Evolutionary conservation across 192 early-diverging fungal genomes (phyloP), one percentile per base, ranked within the genome.

Genomic region (Coemansia sp.): DNA sequence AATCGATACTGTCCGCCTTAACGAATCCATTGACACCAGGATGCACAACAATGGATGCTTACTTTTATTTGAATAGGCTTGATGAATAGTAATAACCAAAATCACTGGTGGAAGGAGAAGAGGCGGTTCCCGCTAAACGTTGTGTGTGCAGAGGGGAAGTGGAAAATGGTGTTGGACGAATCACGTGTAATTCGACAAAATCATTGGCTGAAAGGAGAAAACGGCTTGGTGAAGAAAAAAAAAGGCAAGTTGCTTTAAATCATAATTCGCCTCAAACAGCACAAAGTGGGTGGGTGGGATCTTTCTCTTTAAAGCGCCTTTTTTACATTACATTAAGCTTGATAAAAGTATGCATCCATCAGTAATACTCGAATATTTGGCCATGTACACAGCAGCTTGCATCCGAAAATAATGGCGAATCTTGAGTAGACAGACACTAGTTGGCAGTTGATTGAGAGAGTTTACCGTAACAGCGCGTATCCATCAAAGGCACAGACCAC

Each of bases 281-380:
- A 57, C 48, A 12, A 15, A 39, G 26, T 5, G 26, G 38, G 11
- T 1, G 10, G 16, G 23, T 45, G 62, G 58, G 43, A 39, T 69
- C 73, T 61, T 66, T 76, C 73, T 76, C 60, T 76, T 61, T 43
- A 59, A 46, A 69, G 53, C 36, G 56, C 52, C 10, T 68, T 68
- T 63, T 76, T 68, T 67, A 65, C 55, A 70, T 66, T 45, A 36
- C 45, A 49, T 36, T 43, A 66, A 64, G 46, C 46, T 46, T 41
- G 45, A 60, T 64, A 64, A 77, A 77, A 77, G 75, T 77, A 72
- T 57, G 75, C 35, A 77, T 77, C 75, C 69, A 69, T 75, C 35
- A 52, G 16, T 39, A 41, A n/a, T n/a, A n/a, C n/a, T n/a, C n/a
- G n/a, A n/a, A n/a, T n/a, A n/a, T n/a, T n/a, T n/a, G n/a, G n/a